Evolutionary conservation across 345 rosid species (phyloP).

Genomic region (Eucalyptus cloeziana): DNA sequence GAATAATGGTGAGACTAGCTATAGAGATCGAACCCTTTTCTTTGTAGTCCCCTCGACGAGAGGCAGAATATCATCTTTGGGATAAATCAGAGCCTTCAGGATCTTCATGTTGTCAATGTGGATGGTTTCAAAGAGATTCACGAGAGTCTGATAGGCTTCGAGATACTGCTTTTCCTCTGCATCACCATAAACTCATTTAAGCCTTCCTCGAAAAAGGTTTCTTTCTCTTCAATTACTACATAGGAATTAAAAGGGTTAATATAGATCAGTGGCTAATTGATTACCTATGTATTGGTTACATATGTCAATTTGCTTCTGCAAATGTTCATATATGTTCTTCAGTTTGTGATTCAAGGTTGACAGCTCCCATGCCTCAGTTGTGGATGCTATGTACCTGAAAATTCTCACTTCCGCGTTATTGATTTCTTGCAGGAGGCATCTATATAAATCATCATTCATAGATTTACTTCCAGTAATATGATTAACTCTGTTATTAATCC

Average conservation of each 20-base stretch:
- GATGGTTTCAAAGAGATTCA: conserved; percentile 33
- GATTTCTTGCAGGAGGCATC: neutral
- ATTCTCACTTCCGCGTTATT: neutral
- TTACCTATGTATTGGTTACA: conserved; percentile 66
- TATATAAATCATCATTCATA: neutral
- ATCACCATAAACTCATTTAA: neutral
- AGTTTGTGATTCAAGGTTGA: conserved; percentile 76
- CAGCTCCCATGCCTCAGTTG: conserved; percentile 72
- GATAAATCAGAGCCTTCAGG: conserved; percentile 64
- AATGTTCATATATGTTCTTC: conserved; percentile 51
- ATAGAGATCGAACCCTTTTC: conserved; percentile 33
- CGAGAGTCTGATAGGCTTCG: conserved; percentile 35
- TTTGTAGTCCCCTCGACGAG: conserved; percentile 59
- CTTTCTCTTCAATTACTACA: neutral
- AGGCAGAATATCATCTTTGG: conserved; percentile 45
- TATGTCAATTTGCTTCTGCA: conserved; percentile 32
- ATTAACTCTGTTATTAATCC: neutral
- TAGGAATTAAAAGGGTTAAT: neutral
- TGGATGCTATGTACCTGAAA: conserved; percentile 34
- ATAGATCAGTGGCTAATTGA: neutral
- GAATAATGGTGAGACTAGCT: neutral
- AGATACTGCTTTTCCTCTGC: conserved; percentile 56
- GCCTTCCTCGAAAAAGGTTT: neutral
- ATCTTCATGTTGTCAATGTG: conserved; percentile 88
- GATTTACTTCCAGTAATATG: neutral